A percentile compares a stretch with the other conserved stretches of the same genome.
Evolutionary conservation across 2,329 filamentous ascomycete genomes (phyloP).

Genomic region (Fusarium oligoseptatum): DNA sequence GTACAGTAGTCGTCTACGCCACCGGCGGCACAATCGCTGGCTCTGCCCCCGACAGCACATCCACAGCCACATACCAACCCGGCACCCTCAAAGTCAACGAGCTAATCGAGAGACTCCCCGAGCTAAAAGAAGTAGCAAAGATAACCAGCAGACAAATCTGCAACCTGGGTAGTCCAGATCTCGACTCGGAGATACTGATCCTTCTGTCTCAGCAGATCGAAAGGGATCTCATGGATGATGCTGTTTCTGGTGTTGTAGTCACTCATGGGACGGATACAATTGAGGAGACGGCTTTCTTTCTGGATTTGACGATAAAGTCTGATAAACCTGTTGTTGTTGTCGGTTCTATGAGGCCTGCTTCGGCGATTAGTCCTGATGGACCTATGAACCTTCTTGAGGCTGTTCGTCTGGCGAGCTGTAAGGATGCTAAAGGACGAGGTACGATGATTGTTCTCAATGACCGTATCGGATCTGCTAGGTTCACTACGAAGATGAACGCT

Average conservation of each 20-base stretch:
- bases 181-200: conserved; percentile 62
- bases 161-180: conserved; percentile 58
- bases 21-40: conserved; percentile 67
- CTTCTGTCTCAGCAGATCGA: conserved; percentile 61
- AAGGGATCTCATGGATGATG: conserved; percentile 55
- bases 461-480: conserved; percentile 66
- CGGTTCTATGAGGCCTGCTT: conserved; percentile 72
- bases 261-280: conserved; percentile 75
- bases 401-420: conserved; percentile 64
- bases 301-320: conserved; percentile 66
- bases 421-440: conserved; percentile 61
- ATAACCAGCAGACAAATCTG: conserved; percentile 55
- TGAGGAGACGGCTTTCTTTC: conserved; percentile 72
- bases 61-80: conserved; percentile 58
- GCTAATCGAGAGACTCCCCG: background rate
- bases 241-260: conserved; percentile 63
- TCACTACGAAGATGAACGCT: conserved; percentile 70
- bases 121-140: background rate
- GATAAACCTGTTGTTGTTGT: conserved; percentile 70
- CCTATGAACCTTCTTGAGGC: conserved; percentile 71
- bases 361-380: conserved; percentile 70
- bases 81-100: background rate
- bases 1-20: conserved; percentile 66
- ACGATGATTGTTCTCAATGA: conserved; percentile 72
- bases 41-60: conserved; percentile 61